These are phyloP conservation scores for Dactylellina cionopaga DNA, from an alignment of 2,329 filamentous ascomycete species.

Conservation along the genomic window DNA sequence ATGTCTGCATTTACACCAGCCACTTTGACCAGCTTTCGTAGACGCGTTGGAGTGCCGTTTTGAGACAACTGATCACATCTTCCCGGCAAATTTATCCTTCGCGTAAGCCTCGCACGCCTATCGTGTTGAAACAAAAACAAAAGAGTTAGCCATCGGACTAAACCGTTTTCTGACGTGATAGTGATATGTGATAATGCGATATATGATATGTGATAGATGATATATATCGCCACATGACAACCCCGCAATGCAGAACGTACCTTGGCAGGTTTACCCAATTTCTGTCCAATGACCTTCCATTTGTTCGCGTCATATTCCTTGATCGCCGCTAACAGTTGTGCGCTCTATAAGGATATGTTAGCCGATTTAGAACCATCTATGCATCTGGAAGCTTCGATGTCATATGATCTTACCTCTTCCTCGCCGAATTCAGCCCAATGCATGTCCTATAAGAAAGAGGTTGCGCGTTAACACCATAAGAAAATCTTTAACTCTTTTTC, in stretches of 20 bases:
- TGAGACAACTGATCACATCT: constrained; percentile 50
- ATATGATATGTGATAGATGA: constrained; percentile 19
- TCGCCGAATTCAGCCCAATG: constrained; percentile 98
- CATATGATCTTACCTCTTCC: constrained; percentile 77
- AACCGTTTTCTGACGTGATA: constrained; percentile 53
- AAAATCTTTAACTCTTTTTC: not conserved
- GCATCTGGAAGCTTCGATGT: constrained; percentile 23
- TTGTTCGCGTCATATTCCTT: constrained; percentile 99
- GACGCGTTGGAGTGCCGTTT: constrained; percentile 38
- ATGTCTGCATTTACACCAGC: too few species aligned
- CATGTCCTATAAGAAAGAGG: constrained; percentile 83
- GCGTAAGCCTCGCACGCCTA: constrained; percentile 91
- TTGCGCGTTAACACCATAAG: constrained; percentile 55
- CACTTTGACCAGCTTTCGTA: not conserved
- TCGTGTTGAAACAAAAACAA: constrained; percentile 54
- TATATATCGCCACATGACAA: constrained; percentile 37
- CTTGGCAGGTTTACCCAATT: constrained; percentile 98
- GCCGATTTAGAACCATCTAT: constrained; percentile 56
- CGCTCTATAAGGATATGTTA: constrained; percentile 67
- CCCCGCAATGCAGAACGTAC: constrained; percentile 63
- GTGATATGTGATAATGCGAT: constrained; percentile 28
- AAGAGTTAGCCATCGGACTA: constrained; percentile 53
- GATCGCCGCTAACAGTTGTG: constrained; percentile 87
- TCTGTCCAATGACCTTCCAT: constrained; percentile 96
- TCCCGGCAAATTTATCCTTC: constrained; percentile 85